phyloP scores from a whole-genome alignment of 805 yeast genomes.

The Cyberlindnera saturnus region DNA sequence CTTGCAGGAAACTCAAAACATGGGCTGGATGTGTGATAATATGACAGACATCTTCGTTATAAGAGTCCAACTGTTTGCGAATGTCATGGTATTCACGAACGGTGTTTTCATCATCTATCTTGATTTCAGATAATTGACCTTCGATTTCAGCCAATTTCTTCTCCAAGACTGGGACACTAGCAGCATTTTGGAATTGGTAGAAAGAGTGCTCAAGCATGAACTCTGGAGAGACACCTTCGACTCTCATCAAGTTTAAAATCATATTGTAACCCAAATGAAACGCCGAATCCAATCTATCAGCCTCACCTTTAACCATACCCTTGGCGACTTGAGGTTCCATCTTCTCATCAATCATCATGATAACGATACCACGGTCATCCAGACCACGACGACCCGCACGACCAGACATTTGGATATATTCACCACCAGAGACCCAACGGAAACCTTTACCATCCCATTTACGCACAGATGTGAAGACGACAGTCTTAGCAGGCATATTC shows the following conservation, averaged over 20 bases:
- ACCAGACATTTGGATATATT: constrained; percentile 98
- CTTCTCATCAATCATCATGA: constrained; percentile 98
- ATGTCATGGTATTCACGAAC: constrained; percentile 82
- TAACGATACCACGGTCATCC: constrained; percentile 98
- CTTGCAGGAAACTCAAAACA: constrained; percentile 74
- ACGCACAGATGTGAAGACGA: constrained; percentile 93
- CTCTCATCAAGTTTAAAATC: constrained; percentile 93
- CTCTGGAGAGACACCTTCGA: constrained; percentile 97
- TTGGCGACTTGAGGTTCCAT: constrained; percentile 99
- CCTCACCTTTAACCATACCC: constrained; percentile 99
- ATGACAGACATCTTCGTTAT: constrained; percentile 70
- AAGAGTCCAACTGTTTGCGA: constrained; percentile 61
- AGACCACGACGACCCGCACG: constrained; percentile 99
- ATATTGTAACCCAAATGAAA: constrained; percentile 96
- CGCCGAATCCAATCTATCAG: constrained; percentile 95
- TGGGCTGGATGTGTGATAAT: constrained; percentile 90
- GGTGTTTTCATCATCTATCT: constrained; percentile 66
- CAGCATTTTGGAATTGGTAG: constrained; percentile 89
- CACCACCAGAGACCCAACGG: constrained; percentile 99
- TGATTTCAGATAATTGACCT: constrained; percentile 39
- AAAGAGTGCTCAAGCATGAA: constrained; percentile 93
- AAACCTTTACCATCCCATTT: constrained; percentile 98
- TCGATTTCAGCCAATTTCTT: constrained; percentile 51
- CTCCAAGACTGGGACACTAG: constrained; percentile 84
- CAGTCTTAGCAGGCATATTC: constrained; percentile 99